Percentiles rank a stretch among this genome's conserved stretches.
Conservation (phyloP, 371 early-diverging fungal species). For the Scutellospora calospora region DNA sequence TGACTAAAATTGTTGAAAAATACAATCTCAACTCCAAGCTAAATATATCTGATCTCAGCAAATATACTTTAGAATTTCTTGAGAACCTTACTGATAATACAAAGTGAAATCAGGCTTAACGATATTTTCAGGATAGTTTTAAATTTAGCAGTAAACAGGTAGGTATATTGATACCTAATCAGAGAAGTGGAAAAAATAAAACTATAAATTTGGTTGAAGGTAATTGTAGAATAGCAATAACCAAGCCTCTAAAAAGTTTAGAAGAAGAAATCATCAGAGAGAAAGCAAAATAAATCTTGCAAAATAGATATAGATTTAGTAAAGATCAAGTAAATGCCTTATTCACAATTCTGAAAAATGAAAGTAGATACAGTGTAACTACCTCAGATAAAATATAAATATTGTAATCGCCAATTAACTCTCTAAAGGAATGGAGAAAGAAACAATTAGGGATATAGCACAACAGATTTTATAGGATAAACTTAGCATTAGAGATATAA, state of each 20-base stretch:
- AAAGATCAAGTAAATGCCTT: slow-evolving; percentile 10
- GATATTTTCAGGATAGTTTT: slow-evolving; percentile 4
- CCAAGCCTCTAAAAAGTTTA: not conserved
- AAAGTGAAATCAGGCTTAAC: slow-evolving; percentile 15
- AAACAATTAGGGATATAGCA: slow-evolving; percentile 25
- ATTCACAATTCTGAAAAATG: slow-evolving; percentile 21
- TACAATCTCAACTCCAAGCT: slow-evolving; percentile 25
- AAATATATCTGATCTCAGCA: not conserved
- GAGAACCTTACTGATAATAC: slow-evolving; percentile 26
- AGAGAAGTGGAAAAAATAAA: slow-evolving; percentile 15
- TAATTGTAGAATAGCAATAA: too few relatives aligned
- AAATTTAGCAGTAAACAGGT: slow-evolving; percentile 36
- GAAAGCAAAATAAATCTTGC: not conserved
- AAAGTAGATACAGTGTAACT: not conserved
- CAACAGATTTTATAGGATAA: slow-evolving; percentile 12
- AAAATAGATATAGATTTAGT: slow-evolving; percentile 15
- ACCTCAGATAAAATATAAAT: not conserved
- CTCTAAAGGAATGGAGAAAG: too few relatives aligned
- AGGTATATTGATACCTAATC: slow-evolving; percentile 31
- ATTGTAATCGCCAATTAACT: not conserved
- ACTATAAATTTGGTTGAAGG: slow-evolving; percentile 14
- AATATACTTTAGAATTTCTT: slow-evolving; percentile 24
- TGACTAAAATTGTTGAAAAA: slow-evolving; percentile 35
- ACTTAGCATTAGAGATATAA: slow-evolving; percentile 24
- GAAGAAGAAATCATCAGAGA: slow-evolving; percentile 2